A percentile compares a stretch with the other conserved stretches of the same genome.
phyloP scores from a whole-genome alignment of 495 filamentous ascomycete genomes.

The Sabuloglossum arenarium region DNA sequence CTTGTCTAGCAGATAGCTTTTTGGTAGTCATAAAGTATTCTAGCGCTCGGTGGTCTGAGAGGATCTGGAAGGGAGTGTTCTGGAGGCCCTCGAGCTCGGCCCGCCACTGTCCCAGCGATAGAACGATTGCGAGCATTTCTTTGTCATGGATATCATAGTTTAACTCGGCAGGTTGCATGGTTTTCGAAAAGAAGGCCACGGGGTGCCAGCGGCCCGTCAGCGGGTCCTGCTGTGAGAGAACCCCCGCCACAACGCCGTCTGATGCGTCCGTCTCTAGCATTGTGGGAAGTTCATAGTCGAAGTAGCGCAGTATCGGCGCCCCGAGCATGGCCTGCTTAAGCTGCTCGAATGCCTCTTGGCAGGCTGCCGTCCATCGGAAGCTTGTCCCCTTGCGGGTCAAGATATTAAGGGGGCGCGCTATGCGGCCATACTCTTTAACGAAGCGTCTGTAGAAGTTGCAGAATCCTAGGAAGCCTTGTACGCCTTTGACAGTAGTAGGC shows the following conservation, averaged over 20 bases:
- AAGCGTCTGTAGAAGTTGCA: constrained; percentile 12
- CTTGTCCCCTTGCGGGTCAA: not conserved
- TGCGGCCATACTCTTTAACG: constrained; percentile 6
- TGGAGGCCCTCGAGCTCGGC: not conserved
- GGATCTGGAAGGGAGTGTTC: not conserved
- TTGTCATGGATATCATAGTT: not conserved
- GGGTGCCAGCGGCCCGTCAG: not conserved
- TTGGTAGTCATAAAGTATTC: constrained; percentile 1
- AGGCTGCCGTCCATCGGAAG: not conserved
- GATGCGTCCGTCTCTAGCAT: constrained; percentile 14
- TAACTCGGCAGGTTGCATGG: not conserved
- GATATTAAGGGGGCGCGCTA: constrained; percentile 5
- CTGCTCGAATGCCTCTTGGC: constrained; percentile 2
- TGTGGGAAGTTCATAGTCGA: constrained; percentile 5
- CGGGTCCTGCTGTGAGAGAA: not conserved
- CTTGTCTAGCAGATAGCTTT: not conserved
- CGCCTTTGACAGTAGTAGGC: not conserved
- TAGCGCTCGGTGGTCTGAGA: not conserved
- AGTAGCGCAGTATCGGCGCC: constrained; percentile 7
- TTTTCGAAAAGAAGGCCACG: not conserved
- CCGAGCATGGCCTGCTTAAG: constrained; percentile 2
- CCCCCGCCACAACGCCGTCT: not conserved
- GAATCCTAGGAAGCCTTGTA: not conserved
- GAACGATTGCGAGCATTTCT: not conserved
- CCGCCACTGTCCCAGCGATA: not conserved